Percentiles rank a stretch among this genome's conserved stretches.
These are phyloP conservation scores for Erodium texanum DNA, from an alignment of 441 rosid species.

Conservation along the genomic window DNA sequence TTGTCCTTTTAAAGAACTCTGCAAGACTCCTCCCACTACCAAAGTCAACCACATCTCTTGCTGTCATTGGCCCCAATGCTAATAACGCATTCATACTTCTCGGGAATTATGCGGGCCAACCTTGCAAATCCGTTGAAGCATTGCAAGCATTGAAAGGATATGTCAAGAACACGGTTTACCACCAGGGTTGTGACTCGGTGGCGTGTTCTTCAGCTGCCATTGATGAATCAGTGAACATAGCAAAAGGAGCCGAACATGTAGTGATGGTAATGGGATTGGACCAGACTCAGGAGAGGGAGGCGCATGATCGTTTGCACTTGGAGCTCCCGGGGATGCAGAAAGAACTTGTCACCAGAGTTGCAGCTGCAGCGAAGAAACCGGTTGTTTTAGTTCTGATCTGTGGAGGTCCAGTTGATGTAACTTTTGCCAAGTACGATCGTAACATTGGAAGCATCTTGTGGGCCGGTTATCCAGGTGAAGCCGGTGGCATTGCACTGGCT, in stretches of 20 bases:
- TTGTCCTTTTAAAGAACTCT: conserved; percentile 57
- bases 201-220: conserved; percentile 39
- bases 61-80: conserved; percentile 78
- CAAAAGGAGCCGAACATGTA: conserved; percentile 48
- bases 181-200: conserved; percentile 50
- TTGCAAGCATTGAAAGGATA: conserved; percentile 50
- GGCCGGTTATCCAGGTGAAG: conserved; percentile 90
- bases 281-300: conserved; percentile 46
- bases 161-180: conserved; percentile 35
- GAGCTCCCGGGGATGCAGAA: conserved; percentile 58
- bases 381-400: conserved; percentile 51
- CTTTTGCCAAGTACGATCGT: conserved; percentile 42
- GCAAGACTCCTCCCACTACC: conserved; percentile 41
- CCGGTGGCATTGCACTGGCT: conserved; percentile 62
- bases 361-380: conserved; percentile 49
- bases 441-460: conserved; percentile 68
- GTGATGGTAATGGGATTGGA: conserved; percentile 77
- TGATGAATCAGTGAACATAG: conserved; percentile 42
- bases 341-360: conserved; percentile 39
- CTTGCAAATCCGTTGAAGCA: conserved; percentile 36
- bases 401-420: conserved; percentile 70
- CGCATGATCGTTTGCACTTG: conserved; percentile 48
- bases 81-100: conserved; percentile 39
- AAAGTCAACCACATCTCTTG: conserved; percentile 39
- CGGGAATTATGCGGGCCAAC: conserved; percentile 22